phyloP scores from a whole-genome alignment of 2,329 filamentous ascomycete species.

The Sporothrix globosa region DNA sequence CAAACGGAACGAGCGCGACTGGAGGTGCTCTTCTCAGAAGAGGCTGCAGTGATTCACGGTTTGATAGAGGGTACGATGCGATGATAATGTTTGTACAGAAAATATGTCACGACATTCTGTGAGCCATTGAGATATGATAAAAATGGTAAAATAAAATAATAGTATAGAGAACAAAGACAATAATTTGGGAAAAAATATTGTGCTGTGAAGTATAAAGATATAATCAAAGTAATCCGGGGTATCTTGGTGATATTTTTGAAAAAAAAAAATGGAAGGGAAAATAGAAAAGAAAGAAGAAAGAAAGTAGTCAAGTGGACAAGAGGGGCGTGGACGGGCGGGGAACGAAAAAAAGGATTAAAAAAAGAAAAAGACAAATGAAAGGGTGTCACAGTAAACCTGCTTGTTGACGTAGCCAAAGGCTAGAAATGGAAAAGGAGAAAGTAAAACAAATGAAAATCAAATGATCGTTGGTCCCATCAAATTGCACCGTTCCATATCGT shows the following conservation, averaged over 20 bases:
- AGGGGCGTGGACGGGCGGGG: no score
- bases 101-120: no score
- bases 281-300: neutral
- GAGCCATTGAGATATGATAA: neutral
- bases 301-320: constrained; percentile 25
- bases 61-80: neutral
- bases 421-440: neutral
- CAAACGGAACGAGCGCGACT: neutral
- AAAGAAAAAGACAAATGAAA: constrained; percentile 7
- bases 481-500: neutral
- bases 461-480: constrained; percentile 21
- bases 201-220: neutral
- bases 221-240: constrained; percentile 17
- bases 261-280: neutral
- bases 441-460: constrained; percentile 30
- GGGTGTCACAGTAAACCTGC: neutral
- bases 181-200: neutral
- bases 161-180: neutral
- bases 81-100: no score
- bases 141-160: neutral
- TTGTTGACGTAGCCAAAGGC: neutral
- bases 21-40: neutral
- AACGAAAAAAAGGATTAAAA: no score
- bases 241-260: constrained; percentile 22
- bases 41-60: neutral